Conservation (phyloP, 805 yeast genomes). For the Myxozyma neglecta region DNA sequence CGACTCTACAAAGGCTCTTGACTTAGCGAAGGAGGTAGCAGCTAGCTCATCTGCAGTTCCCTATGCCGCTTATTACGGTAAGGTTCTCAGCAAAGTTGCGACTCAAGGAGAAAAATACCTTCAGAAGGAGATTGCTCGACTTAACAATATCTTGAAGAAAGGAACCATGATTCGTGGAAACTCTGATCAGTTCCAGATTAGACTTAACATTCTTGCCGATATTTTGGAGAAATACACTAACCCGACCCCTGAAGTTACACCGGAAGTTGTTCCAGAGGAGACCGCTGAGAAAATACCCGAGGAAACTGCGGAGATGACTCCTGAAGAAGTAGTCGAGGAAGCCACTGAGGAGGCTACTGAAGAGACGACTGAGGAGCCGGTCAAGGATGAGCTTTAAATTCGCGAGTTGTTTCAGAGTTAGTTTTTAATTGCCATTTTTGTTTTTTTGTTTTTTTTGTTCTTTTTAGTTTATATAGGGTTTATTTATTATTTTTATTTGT, state of each 20-base stretch:
- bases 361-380: too few relatives aligned
- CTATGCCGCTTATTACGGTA: constrained; percentile 35
- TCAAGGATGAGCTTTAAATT: too few relatives aligned
- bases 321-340: too few relatives aligned
- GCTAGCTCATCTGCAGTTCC: constrained; percentile 15
- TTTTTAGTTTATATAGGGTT: too few relatives aligned
- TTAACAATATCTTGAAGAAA: constrained; percentile 45
- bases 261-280: background rate
- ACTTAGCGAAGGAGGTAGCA: constrained; percentile 42
- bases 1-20: constrained; percentile 40
- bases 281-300: too few relatives aligned
- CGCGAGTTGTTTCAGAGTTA: too few relatives aligned
- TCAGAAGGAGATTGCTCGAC: constrained; percentile 49
- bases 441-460: too few relatives aligned
- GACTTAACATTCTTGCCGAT: constrained; percentile 51
- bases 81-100: constrained; percentile 37
- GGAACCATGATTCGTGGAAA: constrained; percentile 45
- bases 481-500: too few relatives aligned
- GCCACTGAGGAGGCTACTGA: too few relatives aligned
- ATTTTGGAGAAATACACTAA: constrained; percentile 34
- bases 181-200: constrained; percentile 52
- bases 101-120: constrained; percentile 43
- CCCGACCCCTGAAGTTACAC: background rate
- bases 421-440: too few relatives aligned
- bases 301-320: too few relatives aligned